Evolutionary conservation across 495 filamentous ascomycete species (phyloP).

Genomic region (Neurospora sp.): DNA sequence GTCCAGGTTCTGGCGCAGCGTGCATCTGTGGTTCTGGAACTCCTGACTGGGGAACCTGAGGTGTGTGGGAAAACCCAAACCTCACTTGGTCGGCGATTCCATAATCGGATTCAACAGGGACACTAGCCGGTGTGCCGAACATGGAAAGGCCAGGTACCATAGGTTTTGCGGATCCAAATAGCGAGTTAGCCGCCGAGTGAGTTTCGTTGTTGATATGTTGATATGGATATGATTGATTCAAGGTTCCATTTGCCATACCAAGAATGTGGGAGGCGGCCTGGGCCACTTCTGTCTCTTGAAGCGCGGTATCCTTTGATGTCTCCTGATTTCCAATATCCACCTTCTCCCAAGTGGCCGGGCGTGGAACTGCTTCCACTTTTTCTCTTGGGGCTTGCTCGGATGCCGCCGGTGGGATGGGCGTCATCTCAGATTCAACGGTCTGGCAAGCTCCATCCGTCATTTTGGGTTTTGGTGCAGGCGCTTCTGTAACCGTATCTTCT

Average conservation of each 20-base stretch:
- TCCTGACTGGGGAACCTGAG: constrained; percentile 6
- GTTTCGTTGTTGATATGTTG: neutral
- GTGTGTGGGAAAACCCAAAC: constrained; percentile 24
- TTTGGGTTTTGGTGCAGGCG: constrained; percentile 6
- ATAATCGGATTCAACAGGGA: constrained; percentile 3
- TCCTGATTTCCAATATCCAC: neutral
- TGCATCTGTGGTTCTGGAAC: neutral
- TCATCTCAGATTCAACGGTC: constrained; percentile 30
- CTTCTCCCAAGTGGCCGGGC: neutral
- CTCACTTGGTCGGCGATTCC: constrained; percentile 23
- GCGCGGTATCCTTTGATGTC: neutral
- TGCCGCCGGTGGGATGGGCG: neutral
- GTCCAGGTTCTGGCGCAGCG: neutral
- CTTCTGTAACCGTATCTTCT: constrained; percentile 13
- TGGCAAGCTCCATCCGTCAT: constrained; percentile 41
- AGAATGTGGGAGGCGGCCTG: neutral
- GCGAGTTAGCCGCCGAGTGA: neutral
- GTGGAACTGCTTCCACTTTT: neutral
- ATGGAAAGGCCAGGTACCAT: constrained; percentile 7
- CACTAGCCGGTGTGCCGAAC: constrained; percentile 13
- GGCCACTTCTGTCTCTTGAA: neutral
- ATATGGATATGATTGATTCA: neutral
- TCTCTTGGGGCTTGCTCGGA: neutral
- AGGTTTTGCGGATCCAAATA: constrained; percentile 9
- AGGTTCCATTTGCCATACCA: neutral